Base-by-base conservation (phyloP, 208 protist species). In the Acanthamoeba royreba region DNA sequence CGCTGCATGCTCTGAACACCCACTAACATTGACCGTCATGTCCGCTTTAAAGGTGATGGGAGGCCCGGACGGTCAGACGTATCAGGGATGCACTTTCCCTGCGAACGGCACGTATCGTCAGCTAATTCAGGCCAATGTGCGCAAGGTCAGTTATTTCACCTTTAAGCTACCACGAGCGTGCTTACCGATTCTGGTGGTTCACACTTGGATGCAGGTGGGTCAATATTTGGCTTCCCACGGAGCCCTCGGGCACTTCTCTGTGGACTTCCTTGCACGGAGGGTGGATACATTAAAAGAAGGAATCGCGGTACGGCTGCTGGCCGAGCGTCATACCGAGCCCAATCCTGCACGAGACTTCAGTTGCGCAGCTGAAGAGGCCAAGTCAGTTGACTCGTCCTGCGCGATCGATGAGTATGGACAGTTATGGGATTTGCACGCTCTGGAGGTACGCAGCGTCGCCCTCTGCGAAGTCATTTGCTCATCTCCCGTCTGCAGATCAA, bases 11-110 rank as follows among this genome's bases (percentile, higher is more conserved):
- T 19, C 53, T n/a, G n/a, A 61, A 61, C 53, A 61, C 19, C 53
- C n/a, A 61, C 19, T n/a, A 61, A 61, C 53, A n/a, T n/a, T n/a
- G n/a, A n/a, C n/a, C n/a, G n/a, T n/a, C n/a, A n/a, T n/a, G n/a
- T n/a, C n/a, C n/a, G n/a, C n/a, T n/a, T 61, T n/a, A 61, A 61
- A 61, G 53, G 53, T 83, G 43, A 83, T 83, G 72, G 72, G 72
- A 17, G 72, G 72, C 8, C 72, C 72, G 8, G 72, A 83, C n/a
- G 72, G 72, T 28, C 72, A 83, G 72, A 83, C 17, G 33, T 83
- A 83, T 28, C 35, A 52, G 72, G 72, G 72, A 25, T 83, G 72
- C 43, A 38, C 45, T 25, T 83, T 83, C 72, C 72, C 72, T 4
- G 72, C 72, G 72, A 5, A 42, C 9, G 5, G 17, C 9, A 43